phyloP scores from a whole-genome alignment of 169 alveolate genomes.

The Theileria parva region DNA sequence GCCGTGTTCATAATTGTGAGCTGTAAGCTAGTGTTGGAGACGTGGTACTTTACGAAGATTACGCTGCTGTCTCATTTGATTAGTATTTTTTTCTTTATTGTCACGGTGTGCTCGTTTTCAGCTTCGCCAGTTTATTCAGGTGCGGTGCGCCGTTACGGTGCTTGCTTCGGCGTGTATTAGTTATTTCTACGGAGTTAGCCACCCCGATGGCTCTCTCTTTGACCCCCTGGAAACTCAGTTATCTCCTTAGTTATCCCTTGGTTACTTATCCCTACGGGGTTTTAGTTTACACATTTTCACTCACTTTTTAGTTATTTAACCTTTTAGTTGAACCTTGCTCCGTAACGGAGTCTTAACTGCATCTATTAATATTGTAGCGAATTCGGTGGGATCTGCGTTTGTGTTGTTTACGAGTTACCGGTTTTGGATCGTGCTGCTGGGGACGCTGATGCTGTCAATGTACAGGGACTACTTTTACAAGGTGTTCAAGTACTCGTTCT shows the following conservation, averaged over 20 bases:
- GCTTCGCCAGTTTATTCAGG: slow-evolving; percentile 22
- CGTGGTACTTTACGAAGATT: slow-evolving; percentile 67
- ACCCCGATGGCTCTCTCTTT: too few species aligned
- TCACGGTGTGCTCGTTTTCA: slow-evolving; percentile 33
- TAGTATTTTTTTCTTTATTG: slow-evolving; percentile 62
- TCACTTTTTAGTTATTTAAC: too few species aligned
- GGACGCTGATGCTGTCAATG: slow-evolving; percentile 40
- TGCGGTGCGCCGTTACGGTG: not conserved
- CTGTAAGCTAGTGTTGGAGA: slow-evolving; percentile 74
- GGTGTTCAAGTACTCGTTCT: slow-evolving; percentile 58
- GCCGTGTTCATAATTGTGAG: slow-evolving; percentile 74
- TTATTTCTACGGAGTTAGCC: too few species aligned
- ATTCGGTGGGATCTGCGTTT: slow-evolving; percentile 36
- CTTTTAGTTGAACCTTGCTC: too few species aligned
- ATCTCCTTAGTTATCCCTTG: too few species aligned
- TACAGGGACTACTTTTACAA: slow-evolving; percentile 55
- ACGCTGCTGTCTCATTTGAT: slow-evolving; percentile 61
- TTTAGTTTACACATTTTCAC: too few species aligned
- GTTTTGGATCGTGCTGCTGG: slow-evolving; percentile 50
- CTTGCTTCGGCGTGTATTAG: too few species aligned
- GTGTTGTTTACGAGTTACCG: slow-evolving; percentile 30
- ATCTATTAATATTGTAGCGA: slow-evolving; percentile 20
- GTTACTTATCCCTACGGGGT: too few species aligned
- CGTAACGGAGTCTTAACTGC: too few species aligned
- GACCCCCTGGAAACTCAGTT: too few species aligned